Evolutionary conservation across 495 filamentous ascomycete genomes (phyloP).

Genomic region (Pseudevernia furfuracea): DNA sequence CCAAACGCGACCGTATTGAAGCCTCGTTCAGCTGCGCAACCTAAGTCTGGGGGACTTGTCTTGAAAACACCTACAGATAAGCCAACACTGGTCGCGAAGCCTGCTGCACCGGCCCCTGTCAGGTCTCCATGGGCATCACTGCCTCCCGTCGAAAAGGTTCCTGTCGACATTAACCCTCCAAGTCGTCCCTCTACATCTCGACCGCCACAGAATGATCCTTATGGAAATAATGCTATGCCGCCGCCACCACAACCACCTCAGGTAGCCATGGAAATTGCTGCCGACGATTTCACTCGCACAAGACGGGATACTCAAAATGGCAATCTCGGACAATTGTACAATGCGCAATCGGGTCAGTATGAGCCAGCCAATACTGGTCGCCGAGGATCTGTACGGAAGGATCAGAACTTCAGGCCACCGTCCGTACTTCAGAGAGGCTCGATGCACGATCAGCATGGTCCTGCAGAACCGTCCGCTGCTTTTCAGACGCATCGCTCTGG

Average conservation of each 20-base stretch:
- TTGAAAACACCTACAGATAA: constrained; percentile 64
- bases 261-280: constrained; percentile 72
- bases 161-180: constrained; percentile 46
- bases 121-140: constrained; percentile 89
- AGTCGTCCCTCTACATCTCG: constrained; percentile 27
- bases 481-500: constrained; percentile 70
- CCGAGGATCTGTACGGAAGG: constrained; percentile 58
- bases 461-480: constrained; percentile 86
- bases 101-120: constrained; percentile 61
- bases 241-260: constrained; percentile 37
- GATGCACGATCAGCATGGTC: constrained; percentile 51
- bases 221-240: constrained; percentile 32
- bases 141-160: constrained; percentile 73
- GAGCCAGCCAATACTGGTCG: constrained; percentile 77
- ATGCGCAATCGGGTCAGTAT: constrained; percentile 88
- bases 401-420: constrained; percentile 61
- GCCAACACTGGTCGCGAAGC: constrained; percentile 70
- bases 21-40: constrained; percentile 43
- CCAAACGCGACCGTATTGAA: constrained; percentile 49
- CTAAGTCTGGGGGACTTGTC: constrained; percentile 47
- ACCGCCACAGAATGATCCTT: constrained; percentile 29
- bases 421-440: constrained; percentile 69
- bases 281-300: constrained; percentile 85
- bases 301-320: constrained; percentile 66
- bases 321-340: constrained; percentile 71